Evolutionary conservation across 208 protist species (phyloP).

Genomic region (Leishmania tarentolae): DNA sequence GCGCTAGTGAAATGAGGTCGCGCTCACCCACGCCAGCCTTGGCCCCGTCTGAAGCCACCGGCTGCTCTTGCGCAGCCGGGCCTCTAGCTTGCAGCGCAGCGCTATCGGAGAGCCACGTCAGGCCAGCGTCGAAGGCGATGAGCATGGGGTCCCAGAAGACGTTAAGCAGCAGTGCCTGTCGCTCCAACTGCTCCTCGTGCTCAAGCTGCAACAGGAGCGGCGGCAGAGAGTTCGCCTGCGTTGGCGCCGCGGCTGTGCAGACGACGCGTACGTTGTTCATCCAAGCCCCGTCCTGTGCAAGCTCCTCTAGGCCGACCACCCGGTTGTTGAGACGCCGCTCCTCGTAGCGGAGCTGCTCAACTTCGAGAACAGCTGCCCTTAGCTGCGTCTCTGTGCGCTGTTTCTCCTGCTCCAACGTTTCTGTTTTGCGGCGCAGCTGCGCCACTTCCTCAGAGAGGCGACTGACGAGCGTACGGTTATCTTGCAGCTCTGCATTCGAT

Average conservation of each 20-base stretch:
- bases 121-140: conserved; percentile 86
- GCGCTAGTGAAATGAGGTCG: conserved; percentile 18
- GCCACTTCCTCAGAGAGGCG: conserved; percentile 43
- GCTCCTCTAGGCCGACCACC: conserved; percentile 35
- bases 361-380: conserved; percentile 42
- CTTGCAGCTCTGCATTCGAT: conserved; percentile 39
- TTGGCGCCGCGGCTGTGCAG: not conserved
- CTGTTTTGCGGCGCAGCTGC: conserved; percentile 22
- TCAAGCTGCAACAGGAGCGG: conserved; percentile 12
- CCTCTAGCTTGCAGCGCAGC: conserved; percentile 26
- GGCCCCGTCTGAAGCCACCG: not conserved
- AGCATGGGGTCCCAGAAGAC: conserved; percentile 83
- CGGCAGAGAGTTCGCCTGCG: not conserved
- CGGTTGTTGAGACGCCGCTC: conserved; percentile 51
- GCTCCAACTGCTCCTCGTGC: conserved; percentile 50
- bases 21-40: conserved; percentile 7
- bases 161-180: conserved; percentile 62
- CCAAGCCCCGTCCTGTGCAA: conserved; percentile 27
- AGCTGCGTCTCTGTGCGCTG: conserved; percentile 25
- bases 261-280: conserved; percentile 25
- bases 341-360: conserved; percentile 66
- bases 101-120: conserved; percentile 75
- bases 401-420: conserved; percentile 34
- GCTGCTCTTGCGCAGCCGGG: conserved; percentile 5
- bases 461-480: conserved; percentile 43